A percentile compares a stretch with the other conserved stretches of the same genome.
phyloP scores from a whole-genome alignment of 2,329 filamentous ascomycete genomes.

The Cucurbitaria berberidis region DNA sequence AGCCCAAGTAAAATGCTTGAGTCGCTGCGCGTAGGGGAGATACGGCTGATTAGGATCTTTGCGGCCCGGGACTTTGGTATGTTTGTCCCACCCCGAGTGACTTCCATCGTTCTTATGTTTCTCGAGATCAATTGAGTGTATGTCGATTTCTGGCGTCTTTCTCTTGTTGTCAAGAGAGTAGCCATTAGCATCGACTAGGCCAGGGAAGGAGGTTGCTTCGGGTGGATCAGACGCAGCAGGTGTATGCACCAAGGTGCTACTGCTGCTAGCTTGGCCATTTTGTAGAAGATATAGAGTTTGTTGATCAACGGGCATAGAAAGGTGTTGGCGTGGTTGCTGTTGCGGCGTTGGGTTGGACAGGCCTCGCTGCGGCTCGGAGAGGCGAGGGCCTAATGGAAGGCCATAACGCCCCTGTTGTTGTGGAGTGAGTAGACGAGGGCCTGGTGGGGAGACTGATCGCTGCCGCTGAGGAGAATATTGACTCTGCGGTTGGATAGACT shows the following conservation, averaged over 20 bases:
- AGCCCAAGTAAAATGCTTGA: constrained; percentile 55
- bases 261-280: constrained; percentile 33
- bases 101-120: constrained; percentile 34
- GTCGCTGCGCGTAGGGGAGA: constrained; percentile 33
- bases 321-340: constrained; percentile 4
- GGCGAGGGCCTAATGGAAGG: constrained; percentile 12
- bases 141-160: constrained; percentile 21
- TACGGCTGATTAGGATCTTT: constrained; percentile 44
- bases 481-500: constrained; percentile 18
- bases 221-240: constrained; percentile 28
- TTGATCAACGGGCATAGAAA: constrained; percentile 9
- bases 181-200: constrained; percentile 31
- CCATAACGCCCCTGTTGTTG: constrained; percentile 21
- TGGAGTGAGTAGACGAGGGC: constrained; percentile 21
- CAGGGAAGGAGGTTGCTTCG: constrained; percentile 28
- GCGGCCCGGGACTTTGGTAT: constrained; percentile 35
- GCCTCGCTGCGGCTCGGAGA: constrained; percentile 13
- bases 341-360: no score
- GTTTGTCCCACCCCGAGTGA: constrained; percentile 28
- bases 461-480: constrained; percentile 17
- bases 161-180: constrained; percentile 36
- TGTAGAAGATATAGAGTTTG: constrained; percentile 13
- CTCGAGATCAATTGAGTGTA: constrained; percentile 34
- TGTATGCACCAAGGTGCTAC: constrained; percentile 40
- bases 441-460: constrained; percentile 13